These are phyloP conservation scores for Olyra latifolia DNA, from an alignment of 176 grass and related monocot species.

Conservation along the genomic window DNA sequence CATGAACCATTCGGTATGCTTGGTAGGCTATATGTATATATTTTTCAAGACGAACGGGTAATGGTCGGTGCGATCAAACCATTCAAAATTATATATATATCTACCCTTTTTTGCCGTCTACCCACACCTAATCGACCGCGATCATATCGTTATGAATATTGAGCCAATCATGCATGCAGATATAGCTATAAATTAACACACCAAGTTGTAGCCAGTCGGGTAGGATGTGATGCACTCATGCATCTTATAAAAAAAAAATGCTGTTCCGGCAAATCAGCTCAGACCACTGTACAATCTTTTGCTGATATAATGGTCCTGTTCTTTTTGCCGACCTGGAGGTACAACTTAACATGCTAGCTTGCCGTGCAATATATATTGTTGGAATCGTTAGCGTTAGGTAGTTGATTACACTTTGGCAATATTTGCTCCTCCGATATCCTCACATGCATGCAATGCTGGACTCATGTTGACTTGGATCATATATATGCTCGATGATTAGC, in stretches of 20 bases:
- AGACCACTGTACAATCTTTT: not conserved
- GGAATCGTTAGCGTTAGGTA: conserved; percentile 26
- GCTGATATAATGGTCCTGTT: conserved; percentile 11
- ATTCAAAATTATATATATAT: too few species aligned
- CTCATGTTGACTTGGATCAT: not conserved
- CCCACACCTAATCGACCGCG: not conserved
- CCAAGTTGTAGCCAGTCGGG: conserved; percentile 1
- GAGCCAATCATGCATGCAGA: not conserved
- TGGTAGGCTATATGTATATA: not conserved
- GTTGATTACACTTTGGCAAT: not conserved
- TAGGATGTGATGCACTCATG: not conserved
- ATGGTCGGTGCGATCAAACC: not conserved
- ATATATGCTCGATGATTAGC: conserved; percentile 2
- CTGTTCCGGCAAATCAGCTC: not conserved
- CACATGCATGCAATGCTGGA: not conserved
- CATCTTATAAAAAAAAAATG: not conserved
- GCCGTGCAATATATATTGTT: not conserved
- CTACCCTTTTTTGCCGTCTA: not conserved
- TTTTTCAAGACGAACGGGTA: conserved; percentile 9
- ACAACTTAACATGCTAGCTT: not conserved
- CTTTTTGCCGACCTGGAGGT: conserved; percentile 27
- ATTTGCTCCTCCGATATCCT: too few species aligned
- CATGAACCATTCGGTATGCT: not conserved
- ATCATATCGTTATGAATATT: not conserved
- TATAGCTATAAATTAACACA: not conserved